phyloP scores from a whole-genome alignment of 1,284 basidiomycete species.

The Flammula alnicola region DNA sequence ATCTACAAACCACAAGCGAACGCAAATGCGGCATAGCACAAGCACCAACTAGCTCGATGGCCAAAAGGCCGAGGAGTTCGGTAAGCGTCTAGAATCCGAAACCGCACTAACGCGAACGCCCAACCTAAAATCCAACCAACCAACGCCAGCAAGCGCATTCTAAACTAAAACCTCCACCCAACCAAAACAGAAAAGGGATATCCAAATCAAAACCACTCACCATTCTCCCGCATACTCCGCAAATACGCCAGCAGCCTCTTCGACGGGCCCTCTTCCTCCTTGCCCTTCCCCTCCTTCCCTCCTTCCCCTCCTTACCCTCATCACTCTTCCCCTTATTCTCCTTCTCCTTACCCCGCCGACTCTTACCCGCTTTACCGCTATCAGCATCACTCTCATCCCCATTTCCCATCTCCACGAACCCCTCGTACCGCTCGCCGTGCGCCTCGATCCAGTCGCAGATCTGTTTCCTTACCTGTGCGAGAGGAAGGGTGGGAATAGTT shows the following conservation, averaged over 20 bases:
- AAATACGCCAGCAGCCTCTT: conserved; percentile 75
- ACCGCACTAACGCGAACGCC: too few relatives aligned
- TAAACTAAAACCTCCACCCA: background rate
- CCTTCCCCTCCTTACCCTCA: background rate
- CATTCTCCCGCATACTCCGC: conserved; percentile 75
- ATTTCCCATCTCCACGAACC: conserved; percentile 91
- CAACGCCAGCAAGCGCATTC: background rate
- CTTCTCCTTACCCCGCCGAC: conserved; percentile 2
- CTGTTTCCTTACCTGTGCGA: conserved; percentile 71
- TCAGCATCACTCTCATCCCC: conserved; percentile 15
- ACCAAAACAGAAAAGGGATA: conserved; percentile 5
- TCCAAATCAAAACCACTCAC: conserved; percentile 43
- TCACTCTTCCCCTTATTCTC: too few relatives aligned
- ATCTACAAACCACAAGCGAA: too few relatives aligned
- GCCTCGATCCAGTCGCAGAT: conserved; percentile 83
- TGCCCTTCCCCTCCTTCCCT: conserved; percentile 6
- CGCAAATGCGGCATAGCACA: too few relatives aligned
- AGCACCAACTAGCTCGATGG: too few relatives aligned
- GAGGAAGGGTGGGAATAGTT: conserved; percentile 43
- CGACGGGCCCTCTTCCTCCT: conserved; percentile 6
- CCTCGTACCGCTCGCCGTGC: conserved; percentile 77
- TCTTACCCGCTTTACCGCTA: too few relatives aligned
- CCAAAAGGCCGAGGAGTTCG: too few relatives aligned
- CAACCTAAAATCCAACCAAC: too few relatives aligned
- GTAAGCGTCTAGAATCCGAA: too few relatives aligned